Percentiles rank a stretch among this genome's conserved stretches.
phyloP scores from a whole-genome alignment of 2,329 filamentous ascomycete species.

The Atkinsonella hypoxylon region DNA sequence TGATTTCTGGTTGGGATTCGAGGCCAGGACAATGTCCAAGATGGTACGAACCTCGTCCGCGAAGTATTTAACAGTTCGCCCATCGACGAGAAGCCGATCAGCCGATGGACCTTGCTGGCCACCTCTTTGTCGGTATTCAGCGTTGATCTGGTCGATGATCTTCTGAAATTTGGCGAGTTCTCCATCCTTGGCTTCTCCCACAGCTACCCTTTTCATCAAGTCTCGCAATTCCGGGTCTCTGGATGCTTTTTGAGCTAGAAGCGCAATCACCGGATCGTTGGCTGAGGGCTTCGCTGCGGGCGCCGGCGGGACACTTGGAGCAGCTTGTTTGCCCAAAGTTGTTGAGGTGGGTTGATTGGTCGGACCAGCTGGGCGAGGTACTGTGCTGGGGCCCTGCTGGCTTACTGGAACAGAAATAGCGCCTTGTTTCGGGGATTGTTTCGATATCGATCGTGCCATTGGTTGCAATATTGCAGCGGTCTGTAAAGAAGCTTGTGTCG shows the following conservation, averaged over 20 bases:
- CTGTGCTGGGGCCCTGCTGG: slow-evolving; percentile 3
- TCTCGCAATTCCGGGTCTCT: slow-evolving; percentile 61
- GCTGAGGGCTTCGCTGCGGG: slow-evolving; percentile 15
- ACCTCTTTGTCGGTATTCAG: slow-evolving; percentile 41
- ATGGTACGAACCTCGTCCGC: slow-evolving; percentile 46
- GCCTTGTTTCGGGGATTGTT: slow-evolving; percentile 10
- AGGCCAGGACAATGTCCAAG: slow-evolving; percentile 44
- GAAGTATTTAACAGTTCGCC: slow-evolving; percentile 46
- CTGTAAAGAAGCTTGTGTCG: slow-evolving; percentile 8
- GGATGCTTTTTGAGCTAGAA: slow-evolving; percentile 63
- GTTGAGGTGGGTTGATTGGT: slow-evolving; percentile 5
- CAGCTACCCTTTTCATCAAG: slow-evolving; percentile 73
- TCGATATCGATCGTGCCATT: slow-evolving; percentile 12
- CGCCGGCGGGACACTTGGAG: slow-evolving; percentile 8
- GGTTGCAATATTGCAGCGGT: slow-evolving; percentile 13
- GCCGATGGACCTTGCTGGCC: slow-evolving; percentile 40
- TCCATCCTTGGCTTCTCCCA: slow-evolving; percentile 56
- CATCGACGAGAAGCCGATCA: slow-evolving; percentile 41
- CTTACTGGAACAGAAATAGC: slow-evolving; percentile 10
- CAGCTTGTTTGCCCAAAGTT: slow-evolving; percentile 10
- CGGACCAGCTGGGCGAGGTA: not conserved
- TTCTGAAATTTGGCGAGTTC: slow-evolving; percentile 67
- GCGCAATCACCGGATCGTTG: slow-evolving; percentile 69
- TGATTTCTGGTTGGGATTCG: slow-evolving; percentile 45
- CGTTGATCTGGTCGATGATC: slow-evolving; percentile 69